Evolutionary conservation across 768 basidiomycete genomes (phyloP).

Genomic region (Porpolomopsis calyptriformis): DNA sequence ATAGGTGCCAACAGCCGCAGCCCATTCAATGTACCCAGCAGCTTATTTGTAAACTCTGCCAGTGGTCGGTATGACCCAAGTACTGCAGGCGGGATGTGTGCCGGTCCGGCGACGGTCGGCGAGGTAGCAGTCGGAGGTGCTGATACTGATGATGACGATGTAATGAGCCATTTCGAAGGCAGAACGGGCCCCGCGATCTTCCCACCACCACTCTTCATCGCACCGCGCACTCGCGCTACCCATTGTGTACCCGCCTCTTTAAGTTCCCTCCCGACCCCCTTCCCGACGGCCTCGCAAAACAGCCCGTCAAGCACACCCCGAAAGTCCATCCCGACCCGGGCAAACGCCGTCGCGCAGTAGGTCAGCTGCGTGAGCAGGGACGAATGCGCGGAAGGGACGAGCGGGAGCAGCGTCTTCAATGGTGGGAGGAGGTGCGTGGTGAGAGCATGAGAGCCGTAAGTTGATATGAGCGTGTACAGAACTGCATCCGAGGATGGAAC

Average conservation of each 20-base stretch:
- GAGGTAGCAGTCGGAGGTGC: constrained; percentile 20
- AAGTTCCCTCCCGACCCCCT: constrained; percentile 45
- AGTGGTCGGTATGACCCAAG: constrained; percentile 68
- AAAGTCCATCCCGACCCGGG: constrained; percentile 90
- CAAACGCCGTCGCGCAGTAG: constrained; percentile 86
- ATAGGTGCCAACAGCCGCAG: constrained; percentile 73
- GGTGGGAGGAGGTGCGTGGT: constrained; percentile 53
- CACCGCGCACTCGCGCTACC: constrained; percentile 15
- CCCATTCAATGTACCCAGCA: constrained; percentile 66
- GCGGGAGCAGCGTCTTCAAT: constrained; percentile 47
- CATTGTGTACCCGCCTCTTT: constrained; percentile 22
- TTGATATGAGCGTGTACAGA: constrained; percentile 45
- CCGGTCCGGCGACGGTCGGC: constrained; percentile 13
- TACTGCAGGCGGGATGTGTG: constrained; percentile 58
- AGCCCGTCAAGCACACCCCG: constrained; percentile 53
- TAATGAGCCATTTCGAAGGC: constrained; percentile 46
- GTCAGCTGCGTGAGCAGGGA: constrained; percentile 86
- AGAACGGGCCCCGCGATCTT: constrained; percentile 7
- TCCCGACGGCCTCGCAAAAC: constrained; percentile 53
- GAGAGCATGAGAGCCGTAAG: constrained; percentile 54
- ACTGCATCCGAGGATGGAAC: constrained; percentile 2
- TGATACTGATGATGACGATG: constrained; percentile 23
- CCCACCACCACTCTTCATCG: constrained; percentile 6
- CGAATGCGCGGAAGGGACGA: constrained; percentile 57
- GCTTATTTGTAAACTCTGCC: constrained; percentile 60